Percentiles rank a stretch among this genome's conserved stretches.
These are phyloP conservation scores for Extremus antarcticus DNA, from an alignment of 495 filamentous ascomycete genomes.

Conservation along the genomic window DNA sequence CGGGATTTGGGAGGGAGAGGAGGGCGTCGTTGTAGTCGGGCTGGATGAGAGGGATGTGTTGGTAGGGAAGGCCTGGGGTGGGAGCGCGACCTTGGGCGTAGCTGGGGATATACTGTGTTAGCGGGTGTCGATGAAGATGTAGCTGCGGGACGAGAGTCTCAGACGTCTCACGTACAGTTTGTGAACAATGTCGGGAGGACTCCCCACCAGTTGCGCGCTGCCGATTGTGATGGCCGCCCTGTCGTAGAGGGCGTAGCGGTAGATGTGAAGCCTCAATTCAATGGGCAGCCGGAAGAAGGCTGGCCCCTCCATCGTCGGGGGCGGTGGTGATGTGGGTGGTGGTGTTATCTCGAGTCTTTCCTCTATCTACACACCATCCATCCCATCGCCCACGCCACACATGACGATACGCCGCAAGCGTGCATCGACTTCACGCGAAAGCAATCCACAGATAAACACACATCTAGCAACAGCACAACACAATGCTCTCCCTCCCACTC, in stretches of 20 bases:
- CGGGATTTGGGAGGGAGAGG: slow-evolving; percentile 10
- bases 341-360: neutral
- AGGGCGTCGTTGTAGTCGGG: slow-evolving; percentile 7
- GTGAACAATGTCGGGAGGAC: slow-evolving; percentile 12
- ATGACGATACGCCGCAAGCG: neutral
- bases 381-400: too few relatives aligned
- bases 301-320: neutral
- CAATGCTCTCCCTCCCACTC: slow-evolving; percentile 25
- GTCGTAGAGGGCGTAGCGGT: slow-evolving; percentile 20
- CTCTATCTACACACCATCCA: too few relatives aligned
- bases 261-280: slow-evolving; percentile 20
- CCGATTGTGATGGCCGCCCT: slow-evolving; percentile 15
- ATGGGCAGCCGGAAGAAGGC: slow-evolving; percentile 12
- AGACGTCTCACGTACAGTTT: slow-evolving; percentile 12
- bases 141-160: too few relatives aligned
- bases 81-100: slow-evolving; percentile 1
- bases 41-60: slow-evolving; percentile 16
- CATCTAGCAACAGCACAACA: neutral
- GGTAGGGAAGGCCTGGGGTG: slow-evolving; percentile 8
- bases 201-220: slow-evolving; percentile 12
- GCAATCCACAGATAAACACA: neutral
- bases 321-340: too few relatives aligned
- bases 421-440: neutral
- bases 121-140: too few relatives aligned
- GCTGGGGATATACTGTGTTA: neutral